A percentile compares a stretch with the other conserved stretches of the same genome.
Conservation (phyloP, 495 filamentous ascomycete species). For the Xylaria intraflava region DNA sequence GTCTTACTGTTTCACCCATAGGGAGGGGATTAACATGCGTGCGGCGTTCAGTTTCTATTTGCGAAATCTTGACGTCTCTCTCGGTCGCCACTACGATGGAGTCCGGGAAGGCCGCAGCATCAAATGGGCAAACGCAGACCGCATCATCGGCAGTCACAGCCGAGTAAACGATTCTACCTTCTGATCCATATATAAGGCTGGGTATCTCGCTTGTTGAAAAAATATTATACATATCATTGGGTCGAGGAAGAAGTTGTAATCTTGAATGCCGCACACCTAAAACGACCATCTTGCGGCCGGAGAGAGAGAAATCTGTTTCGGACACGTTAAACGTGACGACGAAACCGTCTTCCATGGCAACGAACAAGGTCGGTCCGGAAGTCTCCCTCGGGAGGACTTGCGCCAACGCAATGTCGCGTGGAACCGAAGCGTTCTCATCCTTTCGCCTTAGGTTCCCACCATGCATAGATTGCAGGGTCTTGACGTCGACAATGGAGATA, state of each 20-base stretch:
- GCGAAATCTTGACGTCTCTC: conserved; percentile 67
- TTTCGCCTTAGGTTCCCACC: conserved; percentile 44
- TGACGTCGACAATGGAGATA: conserved; percentile 62
- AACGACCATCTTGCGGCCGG: conserved; percentile 69
- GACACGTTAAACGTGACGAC: conserved; percentile 82
- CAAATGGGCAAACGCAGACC: conserved; percentile 71
- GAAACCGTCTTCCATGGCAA: conserved; percentile 92
- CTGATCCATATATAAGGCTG: conserved; percentile 81
- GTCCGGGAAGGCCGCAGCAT: conserved; percentile 71
- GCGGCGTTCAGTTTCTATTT: conserved; percentile 75
- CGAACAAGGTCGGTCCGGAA: conserved; percentile 65
- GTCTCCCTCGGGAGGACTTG: conserved; percentile 53
- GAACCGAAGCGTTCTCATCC: conserved; percentile 64
- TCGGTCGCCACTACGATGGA: conserved; percentile 76
- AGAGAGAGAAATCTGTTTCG: conserved; percentile 49
- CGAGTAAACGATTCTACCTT: conserved; percentile 85
- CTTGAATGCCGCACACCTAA: conserved; percentile 79
- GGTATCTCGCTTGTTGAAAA: conserved; percentile 93
- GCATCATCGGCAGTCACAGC: conserved; percentile 91
- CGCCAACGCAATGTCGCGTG: conserved; percentile 72
- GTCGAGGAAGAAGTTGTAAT: conserved; percentile 69
- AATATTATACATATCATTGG: conserved; percentile 60
- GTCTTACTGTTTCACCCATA: conserved; percentile 75
- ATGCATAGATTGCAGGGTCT: conserved; percentile 50
- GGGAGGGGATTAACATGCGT: conserved; percentile 77